A percentile compares a stretch with the other conserved stretches of the same genome.
phyloP scores from a whole-genome alignment of 495 filamentous ascomycete species.

The Cladorrhinum samala region DNA sequence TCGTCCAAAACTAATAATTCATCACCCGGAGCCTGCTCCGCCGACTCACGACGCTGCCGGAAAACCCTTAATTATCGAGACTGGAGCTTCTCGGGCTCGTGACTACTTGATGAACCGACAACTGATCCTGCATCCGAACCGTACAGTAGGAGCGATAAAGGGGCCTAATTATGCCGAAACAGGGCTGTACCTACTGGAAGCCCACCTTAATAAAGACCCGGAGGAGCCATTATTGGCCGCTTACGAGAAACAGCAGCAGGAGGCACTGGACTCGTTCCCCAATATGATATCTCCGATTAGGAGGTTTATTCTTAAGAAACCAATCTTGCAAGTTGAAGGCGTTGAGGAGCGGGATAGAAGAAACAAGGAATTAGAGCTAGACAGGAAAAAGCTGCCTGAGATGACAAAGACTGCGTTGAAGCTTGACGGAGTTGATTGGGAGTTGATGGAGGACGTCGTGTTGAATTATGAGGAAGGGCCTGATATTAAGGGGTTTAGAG shows the following conservation, averaged over 20 bases:
- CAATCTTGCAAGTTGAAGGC: not conserved
- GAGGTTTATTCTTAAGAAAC: not conserved
- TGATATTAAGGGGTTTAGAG: not conserved
- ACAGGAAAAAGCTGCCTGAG: not conserved
- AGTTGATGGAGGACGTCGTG: not conserved
- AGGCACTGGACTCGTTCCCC: slow-evolving; percentile 10
- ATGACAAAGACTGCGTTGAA: not conserved
- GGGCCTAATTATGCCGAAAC: slow-evolving; percentile 39
- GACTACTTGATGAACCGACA: slow-evolving; percentile 26
- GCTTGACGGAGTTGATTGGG: not conserved
- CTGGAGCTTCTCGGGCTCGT: slow-evolving; percentile 16
- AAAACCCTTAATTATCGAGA: slow-evolving; percentile 5
- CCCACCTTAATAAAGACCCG: slow-evolving; percentile 32
- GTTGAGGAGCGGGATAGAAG: not conserved
- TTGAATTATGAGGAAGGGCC: not conserved
- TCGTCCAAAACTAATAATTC: slow-evolving; percentile 37
- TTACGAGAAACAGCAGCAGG: slow-evolving; percentile 25
- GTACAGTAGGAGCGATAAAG: slow-evolving; percentile 39
- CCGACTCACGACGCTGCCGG: slow-evolving; percentile 24
- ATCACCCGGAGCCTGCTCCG: slow-evolving; percentile 37
- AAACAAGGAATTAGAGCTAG: not conserved
- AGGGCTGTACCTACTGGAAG: slow-evolving; percentile 31
- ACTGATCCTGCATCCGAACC: slow-evolving; percentile 27
- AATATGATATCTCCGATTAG: not conserved
- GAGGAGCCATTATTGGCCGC: slow-evolving; percentile 27